Percentiles rank a stretch among this genome's conserved stretches.
Conservation (phyloP, 2,329 filamentous ascomycete species). For the Microcyclospora pomicola region DNA sequence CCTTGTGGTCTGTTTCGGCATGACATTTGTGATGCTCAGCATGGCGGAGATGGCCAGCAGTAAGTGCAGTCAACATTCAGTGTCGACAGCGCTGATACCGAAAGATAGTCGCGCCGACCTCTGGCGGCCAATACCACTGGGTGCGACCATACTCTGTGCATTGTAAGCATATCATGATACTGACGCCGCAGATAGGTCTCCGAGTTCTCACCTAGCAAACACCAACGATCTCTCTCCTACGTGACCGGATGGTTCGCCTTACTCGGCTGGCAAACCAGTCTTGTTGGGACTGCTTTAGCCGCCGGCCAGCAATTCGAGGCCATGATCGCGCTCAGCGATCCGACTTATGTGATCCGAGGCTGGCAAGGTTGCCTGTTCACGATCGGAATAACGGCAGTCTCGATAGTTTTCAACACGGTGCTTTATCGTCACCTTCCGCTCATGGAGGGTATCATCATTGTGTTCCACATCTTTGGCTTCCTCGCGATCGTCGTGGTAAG, state of each 20-base stretch:
- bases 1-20: slow-evolving; percentile 2
- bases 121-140: no score
- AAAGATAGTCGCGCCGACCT: no score
- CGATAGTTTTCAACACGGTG: slow-evolving; percentile 30
- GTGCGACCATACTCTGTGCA: no score
- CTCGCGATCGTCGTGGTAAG: slow-evolving; percentile 35
- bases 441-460: slow-evolving; percentile 34
- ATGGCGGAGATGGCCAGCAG: slow-evolving; percentile 1
- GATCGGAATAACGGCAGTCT: slow-evolving; percentile 27
- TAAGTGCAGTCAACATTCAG: no score
- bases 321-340: neutral
- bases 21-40: slow-evolving; percentile 1
- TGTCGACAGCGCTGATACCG: no score
- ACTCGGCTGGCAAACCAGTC: slow-evolving; percentile 4
- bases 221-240: slow-evolving; percentile 6
- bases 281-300: neutral
- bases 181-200: slow-evolving; percentile 1
- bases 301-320: neutral
- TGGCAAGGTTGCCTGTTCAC: slow-evolving; percentile 38
- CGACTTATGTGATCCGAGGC: neutral
- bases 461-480: slow-evolving; percentile 38
- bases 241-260: slow-evolving; percentile 5
- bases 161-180: no score
- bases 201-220: slow-evolving; percentile 6
- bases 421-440: slow-evolving; percentile 29